Base-by-base conservation (phyloP, 2,329 filamentous ascomycete genomes). In the Fusarium falciforme region DNA sequence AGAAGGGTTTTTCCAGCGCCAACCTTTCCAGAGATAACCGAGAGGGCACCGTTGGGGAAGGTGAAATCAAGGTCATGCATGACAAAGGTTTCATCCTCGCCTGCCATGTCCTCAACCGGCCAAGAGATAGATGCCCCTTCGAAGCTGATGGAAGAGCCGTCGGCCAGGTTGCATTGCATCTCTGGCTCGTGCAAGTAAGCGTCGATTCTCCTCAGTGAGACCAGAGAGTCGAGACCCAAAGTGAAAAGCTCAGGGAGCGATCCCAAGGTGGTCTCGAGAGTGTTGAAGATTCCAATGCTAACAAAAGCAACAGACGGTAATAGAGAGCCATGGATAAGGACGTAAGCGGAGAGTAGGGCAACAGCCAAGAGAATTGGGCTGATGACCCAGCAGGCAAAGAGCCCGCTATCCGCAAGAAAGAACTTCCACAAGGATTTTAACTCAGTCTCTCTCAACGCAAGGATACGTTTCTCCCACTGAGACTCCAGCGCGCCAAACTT, bases 301-400 rank as follows among this genome's bases (percentile, higher is more conserved):
- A 94, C 94, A 73, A 96, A 96, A 0, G 93, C 93, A 16, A 95
- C 87, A 0, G 93, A 94, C 0, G 94, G 91, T 0, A 87, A 85
- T 4, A 96, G 83, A 0, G 85, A 83, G 5, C 90, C 91, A 73
- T 94, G 81, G 0, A 93, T 76, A 8, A 89, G 72, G 2, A 92
- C 90, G 76, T 95, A 95, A 0, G 90, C 87, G 2, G 91, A 87
- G 1, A 96, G 84, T 0, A 93, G 91, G 6, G 91, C 88, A 4
- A 92, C 92, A 6, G 93, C 90, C 4, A 96, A 87, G 70, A 93
- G 84, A 20, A 95, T 89, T 0, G 93, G 93, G 33, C 91, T 93
- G 16, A 91, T 86, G 25, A 94, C 89, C 92, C 92, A 94, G 78
- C 92, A 92, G 42, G 86, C 87, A 49, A 93, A 86, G n/a, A 93